Conservation (phyloP, 176 grass and related monocot species). For the Phyllostachys edulis region DNA sequence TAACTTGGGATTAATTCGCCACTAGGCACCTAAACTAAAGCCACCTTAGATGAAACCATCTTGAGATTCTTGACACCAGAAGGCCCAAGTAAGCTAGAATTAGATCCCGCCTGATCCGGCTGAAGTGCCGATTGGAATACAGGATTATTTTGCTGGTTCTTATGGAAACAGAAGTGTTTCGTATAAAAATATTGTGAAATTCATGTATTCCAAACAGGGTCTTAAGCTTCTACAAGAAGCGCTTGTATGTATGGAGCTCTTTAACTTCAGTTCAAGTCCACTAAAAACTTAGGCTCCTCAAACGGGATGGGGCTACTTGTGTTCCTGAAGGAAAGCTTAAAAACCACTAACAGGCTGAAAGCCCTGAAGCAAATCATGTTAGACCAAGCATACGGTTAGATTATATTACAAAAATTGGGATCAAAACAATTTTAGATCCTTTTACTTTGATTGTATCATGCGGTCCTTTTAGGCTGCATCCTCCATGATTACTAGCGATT, state of each 20-base stretch:
- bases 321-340: neutral
- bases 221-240: too few species aligned
- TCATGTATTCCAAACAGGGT: too few species aligned
- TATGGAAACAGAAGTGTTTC: too few species aligned
- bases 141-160: too few species aligned
- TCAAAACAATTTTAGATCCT: neutral
- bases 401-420: neutral
- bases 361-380: neutral
- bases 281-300: too few species aligned
- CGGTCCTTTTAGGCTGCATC: neutral
- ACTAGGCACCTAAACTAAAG: neutral
- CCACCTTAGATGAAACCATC: neutral
- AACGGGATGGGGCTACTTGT: neutral
- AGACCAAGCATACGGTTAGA: neutral
- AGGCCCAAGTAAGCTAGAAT: neutral
- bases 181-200: too few species aligned
- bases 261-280: neutral
- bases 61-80: neutral
- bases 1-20: neutral
- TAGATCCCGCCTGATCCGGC: neutral
- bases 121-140: neutral
- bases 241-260: too few species aligned
- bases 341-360: neutral
- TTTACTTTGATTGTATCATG: neutral
- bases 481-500: slow-evolving; percentile 29